phyloP scores from a whole-genome alignment of 306 rosid genomes.

The Psophocarpus tetragonolobus region DNA sequence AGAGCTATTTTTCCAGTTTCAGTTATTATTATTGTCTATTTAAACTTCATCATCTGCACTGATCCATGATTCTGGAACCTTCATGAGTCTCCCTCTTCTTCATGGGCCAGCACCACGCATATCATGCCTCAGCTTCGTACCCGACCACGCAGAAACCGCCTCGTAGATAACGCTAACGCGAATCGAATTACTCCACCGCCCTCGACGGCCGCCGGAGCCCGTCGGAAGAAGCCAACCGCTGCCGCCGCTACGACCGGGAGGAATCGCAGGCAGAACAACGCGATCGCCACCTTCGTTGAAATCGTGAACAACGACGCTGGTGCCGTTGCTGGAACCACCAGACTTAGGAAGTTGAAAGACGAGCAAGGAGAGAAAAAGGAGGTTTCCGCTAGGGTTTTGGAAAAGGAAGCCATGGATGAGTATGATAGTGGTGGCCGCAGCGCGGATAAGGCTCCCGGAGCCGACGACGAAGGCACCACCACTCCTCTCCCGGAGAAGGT shows the following conservation, averaged over 20 bases:
- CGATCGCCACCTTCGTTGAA: conserved; percentile 39
- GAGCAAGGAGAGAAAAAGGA: background rate
- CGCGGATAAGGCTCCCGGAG: conserved; percentile 63
- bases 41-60: background rate
- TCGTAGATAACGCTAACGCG: conserved; percentile 29
- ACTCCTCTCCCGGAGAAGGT: conserved; percentile 96
- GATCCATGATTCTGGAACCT: conserved; percentile 45
- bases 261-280: conserved; percentile 30
- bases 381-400: conserved; percentile 31
- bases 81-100: conserved; percentile 41
- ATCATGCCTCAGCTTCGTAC: conserved; percentile 62
- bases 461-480: conserved; percentile 69
- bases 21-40: background rate
- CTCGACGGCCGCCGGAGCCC: conserved; percentile 30
- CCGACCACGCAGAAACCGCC: conserved; percentile 42
- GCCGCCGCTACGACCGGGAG: conserved; percentile 11
- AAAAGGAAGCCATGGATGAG: conserved; percentile 68
- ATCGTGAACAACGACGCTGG: conserved; percentile 21
- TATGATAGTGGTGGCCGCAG: conserved; percentile 76
- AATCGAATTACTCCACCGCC: conserved; percentile 34
- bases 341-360: conserved; percentile 27
- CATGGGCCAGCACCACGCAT: conserved; percentile 49
- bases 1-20: background rate
- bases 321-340: conserved; percentile 20
- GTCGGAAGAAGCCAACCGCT: conserved; percentile 31